phyloP scores from a whole-genome alignment of 805 yeast genomes.

The Saccharomycopsis amapae region DNA sequence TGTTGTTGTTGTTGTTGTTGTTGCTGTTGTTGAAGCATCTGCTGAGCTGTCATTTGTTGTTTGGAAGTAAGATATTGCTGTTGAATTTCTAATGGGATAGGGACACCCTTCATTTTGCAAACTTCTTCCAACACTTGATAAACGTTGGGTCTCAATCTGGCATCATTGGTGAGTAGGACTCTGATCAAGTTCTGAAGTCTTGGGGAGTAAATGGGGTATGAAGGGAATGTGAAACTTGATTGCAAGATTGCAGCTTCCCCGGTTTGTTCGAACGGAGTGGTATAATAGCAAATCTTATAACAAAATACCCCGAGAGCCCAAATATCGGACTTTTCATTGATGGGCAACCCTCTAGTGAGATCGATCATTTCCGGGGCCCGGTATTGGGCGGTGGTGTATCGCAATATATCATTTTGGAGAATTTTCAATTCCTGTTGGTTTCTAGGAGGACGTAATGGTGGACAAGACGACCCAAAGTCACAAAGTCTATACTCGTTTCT shows the following conservation, averaged over 20 bases:
- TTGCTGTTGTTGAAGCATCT: slow-evolving; percentile 2
- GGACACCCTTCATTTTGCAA: slow-evolving; percentile 50
- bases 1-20: neutral
- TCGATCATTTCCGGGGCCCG: slow-evolving; percentile 96
- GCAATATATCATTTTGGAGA: slow-evolving; percentile 77
- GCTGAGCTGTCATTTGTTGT: slow-evolving; percentile 11
- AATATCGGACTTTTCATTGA: slow-evolving; percentile 87
- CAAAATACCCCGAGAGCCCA: slow-evolving; percentile 96
- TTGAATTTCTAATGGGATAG: slow-evolving; percentile 34
- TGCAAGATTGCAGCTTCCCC: slow-evolving; percentile 83
- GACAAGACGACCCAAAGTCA: slow-evolving; percentile 88
- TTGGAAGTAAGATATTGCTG: slow-evolving; percentile 21
- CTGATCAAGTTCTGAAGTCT: slow-evolving; percentile 68
- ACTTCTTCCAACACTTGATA: slow-evolving; percentile 68
- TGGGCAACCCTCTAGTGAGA: slow-evolving; percentile 70
- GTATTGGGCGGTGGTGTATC: slow-evolving; percentile 94
- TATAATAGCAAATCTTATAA: slow-evolving; percentile 85
- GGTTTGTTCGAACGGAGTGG: slow-evolving; percentile 84
- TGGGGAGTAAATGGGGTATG: slow-evolving; percentile 59
- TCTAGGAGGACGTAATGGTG: slow-evolving; percentile 65
- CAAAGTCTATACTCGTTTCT: slow-evolving; percentile 70
- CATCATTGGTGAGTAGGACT: slow-evolving; percentile 77
- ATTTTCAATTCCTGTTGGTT: slow-evolving; percentile 65
- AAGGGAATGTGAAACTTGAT: slow-evolving; percentile 73
- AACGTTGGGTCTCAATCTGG: slow-evolving; percentile 75